Base-by-base conservation (phyloP, 1,284 basidiomycete species). In the Athelia sp. region DNA sequence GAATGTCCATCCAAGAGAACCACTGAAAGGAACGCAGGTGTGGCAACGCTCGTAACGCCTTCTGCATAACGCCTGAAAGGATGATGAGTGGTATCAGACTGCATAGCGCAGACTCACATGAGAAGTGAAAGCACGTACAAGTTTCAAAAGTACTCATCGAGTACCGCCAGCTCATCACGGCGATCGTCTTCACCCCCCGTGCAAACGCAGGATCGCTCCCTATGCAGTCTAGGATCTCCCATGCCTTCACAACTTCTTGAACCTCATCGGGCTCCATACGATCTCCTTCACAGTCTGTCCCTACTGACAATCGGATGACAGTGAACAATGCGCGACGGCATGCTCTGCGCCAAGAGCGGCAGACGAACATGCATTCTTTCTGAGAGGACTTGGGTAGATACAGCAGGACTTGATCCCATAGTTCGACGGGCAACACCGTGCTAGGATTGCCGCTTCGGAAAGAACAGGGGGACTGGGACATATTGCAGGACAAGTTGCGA, bases 161-260 rank as follows among this genome's bases (percentile, higher is more conserved):
- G 26, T 6, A 29, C 26, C 26, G 26, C 26, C 26, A 29, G 4
- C 13, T 29, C 26, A 44, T 4, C 4, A 44, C 43, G 23, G 19
- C 10, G 21, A 44, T 22, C 18, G 15, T 22, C 22, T 26, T 44
- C 18, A 44, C 43, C 21, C 4, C 18, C 8, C 8, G 18, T 6
- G 43, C 43, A 21, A 44, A 44, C 4, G 24, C 9, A 9, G 18
- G n/a, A 26, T 44, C 24, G 18, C 23, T 26, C 15, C n/a, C 15
- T 9, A 44, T 44, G 23, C 22, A 26, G 23, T 44, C 43, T 10
- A 44, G 24, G 43, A 44, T 44, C 19, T 44, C 43, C 43, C 43
- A 44, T 9, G 43, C 15, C 19, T 23, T 21, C 4, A 21, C 26
- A 13, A 13, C 26, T 29, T 29, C 26, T 13, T 6, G 6, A 29